A percentile compares a stretch with the other conserved stretches of the same genome.
Evolutionary conservation across 768 basidiomycete species (phyloP).

Genomic region (Auricularia sp.): DNA sequence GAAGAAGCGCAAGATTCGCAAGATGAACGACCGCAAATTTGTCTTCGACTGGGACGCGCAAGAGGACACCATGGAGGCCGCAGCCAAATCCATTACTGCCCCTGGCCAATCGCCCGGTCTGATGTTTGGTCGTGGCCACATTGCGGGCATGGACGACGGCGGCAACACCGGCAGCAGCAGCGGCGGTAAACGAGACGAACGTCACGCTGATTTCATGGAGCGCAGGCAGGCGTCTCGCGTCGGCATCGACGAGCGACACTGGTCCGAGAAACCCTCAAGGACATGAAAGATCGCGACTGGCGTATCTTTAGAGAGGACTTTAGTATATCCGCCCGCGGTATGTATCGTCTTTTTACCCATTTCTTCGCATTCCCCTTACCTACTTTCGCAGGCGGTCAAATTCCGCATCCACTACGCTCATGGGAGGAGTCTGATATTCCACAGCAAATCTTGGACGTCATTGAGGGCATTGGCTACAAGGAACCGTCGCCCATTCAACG

Average conservation of each 20-base stretch:
- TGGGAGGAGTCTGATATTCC: slow-evolving; percentile 90
- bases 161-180: slow-evolving; percentile 26
- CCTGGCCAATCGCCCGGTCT: slow-evolving; percentile 75
- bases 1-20: slow-evolving; percentile 89
- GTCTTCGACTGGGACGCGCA: slow-evolving; percentile 99
- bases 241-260: slow-evolving; percentile 89
- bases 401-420: slow-evolving; percentile 86
- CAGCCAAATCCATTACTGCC: slow-evolving; percentile 58
- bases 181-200: slow-evolving; percentile 25
- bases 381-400: slow-evolving; percentile 62
- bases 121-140: slow-evolving; percentile 77
- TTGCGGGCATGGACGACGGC: slow-evolving; percentile 82
- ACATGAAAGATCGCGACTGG: slow-evolving; percentile 99
- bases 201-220: slow-evolving; percentile 76
- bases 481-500: slow-evolving; percentile 96
- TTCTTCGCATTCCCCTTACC: not conserved
- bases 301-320: slow-evolving; percentile 98
- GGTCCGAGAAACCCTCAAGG: slow-evolving; percentile 89
- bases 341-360: slow-evolving; percentile 12
- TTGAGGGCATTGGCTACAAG: slow-evolving; percentile 90
- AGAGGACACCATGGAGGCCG: slow-evolving; percentile 82
- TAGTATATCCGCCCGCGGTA: slow-evolving; percentile 86
- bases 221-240: slow-evolving; percentile 69
- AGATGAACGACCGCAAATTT: slow-evolving; percentile 93
- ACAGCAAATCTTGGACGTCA: slow-evolving; percentile 62